Evolutionary conservation across 2,329 filamentous ascomycete genomes (phyloP), one percentile per base, ranked within the genome.

Genomic region (Pyrenophora graminea): DNA sequence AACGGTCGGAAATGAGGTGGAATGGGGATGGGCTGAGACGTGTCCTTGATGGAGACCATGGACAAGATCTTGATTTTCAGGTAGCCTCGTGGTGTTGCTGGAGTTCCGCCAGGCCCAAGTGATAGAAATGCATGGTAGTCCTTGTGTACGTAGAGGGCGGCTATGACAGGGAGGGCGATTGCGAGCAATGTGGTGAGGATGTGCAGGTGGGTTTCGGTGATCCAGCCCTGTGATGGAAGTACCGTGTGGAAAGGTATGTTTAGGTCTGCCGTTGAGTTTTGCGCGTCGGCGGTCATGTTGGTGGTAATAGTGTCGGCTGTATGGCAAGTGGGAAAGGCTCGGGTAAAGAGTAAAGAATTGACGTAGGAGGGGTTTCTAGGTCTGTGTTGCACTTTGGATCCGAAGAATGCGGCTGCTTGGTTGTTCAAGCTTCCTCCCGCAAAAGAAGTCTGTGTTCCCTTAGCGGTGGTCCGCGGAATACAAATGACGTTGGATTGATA

Each of bases 71-170:
- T 87, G 71, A 94, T 85, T 48, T 84, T 82, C 21, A 90, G 74
- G 71, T 93, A 95, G 58, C 90, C 90, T 4, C 74, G 58, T 36
- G 89, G 82, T 0, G 88, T 94, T 2, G 86, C 81, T 0, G 90
- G 89, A 0, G 89, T 93, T 51, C 90, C 90, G 19, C 90, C 90
- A 0, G 89, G 90, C 0, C 90, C 90, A 17, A 95, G 84, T 33
- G 82, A 82, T 57, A 93, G 77, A 74, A 91, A 94, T 69, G 86
- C 87, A 45, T 79, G 76, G 73, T 91, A 94, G 77, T 93, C 89
- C 66, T 85, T 83, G 66, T 85, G 83, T 62, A 89, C 73, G 52
- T 77, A 65, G 60, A 68, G 52, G 49, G 68, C 56, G 4, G 63
- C 55, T 18, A 67, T 32, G 45, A 69, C 9, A n/a, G 67, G 63